phyloP scores from a whole-genome alignment of 2,329 filamentous ascomycete genomes.

The Cercospora canescens region DNA sequence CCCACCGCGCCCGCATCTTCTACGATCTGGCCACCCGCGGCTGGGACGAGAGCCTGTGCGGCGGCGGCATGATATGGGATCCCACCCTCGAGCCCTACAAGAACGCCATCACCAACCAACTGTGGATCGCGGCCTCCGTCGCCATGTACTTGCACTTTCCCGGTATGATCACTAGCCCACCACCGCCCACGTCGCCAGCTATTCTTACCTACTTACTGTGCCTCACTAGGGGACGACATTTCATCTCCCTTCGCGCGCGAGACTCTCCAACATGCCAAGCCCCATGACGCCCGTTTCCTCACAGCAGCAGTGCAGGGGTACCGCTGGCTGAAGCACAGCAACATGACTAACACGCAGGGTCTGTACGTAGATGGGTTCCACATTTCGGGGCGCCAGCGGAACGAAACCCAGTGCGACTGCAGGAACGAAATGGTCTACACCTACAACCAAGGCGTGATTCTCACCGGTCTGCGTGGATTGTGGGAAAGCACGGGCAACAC shows the following conservation, averaged over 20 bases:
- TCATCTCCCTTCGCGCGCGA: constrained; percentile 62
- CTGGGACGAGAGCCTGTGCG: constrained; percentile 79
- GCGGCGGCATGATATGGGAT: constrained; percentile 91
- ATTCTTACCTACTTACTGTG: neutral
- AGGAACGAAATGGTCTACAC: constrained; percentile 89
- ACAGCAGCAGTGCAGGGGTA: constrained; percentile 76
- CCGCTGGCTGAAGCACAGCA: constrained; percentile 71
- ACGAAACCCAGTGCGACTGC: constrained; percentile 63
- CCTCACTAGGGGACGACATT: constrained; percentile 58
- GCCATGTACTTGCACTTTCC: constrained; percentile 90
- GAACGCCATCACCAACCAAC: constrained; percentile 92
- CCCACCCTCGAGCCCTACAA: constrained; percentile 81
- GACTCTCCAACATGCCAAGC: constrained; percentile 45
- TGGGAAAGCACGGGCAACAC: constrained; percentile 75
- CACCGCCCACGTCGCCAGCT: neutral
- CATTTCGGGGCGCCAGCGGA: constrained; percentile 62
- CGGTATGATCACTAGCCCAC: constrained; percentile 43
- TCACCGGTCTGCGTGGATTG: constrained; percentile 77
- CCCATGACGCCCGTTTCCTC: constrained; percentile 52
- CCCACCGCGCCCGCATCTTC: constrained; percentile 79
- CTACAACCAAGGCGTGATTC: constrained; percentile 90
- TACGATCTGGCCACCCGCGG: constrained; percentile 77
- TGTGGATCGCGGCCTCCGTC: constrained; percentile 81
- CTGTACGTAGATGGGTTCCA: constrained; percentile 83
- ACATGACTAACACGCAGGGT: constrained; percentile 80